A percentile compares a stretch with the other conserved stretches of the same genome.
phyloP scores from a whole-genome alignment of 441 rosid species.

The Lagerstroemia fauriei region DNA sequence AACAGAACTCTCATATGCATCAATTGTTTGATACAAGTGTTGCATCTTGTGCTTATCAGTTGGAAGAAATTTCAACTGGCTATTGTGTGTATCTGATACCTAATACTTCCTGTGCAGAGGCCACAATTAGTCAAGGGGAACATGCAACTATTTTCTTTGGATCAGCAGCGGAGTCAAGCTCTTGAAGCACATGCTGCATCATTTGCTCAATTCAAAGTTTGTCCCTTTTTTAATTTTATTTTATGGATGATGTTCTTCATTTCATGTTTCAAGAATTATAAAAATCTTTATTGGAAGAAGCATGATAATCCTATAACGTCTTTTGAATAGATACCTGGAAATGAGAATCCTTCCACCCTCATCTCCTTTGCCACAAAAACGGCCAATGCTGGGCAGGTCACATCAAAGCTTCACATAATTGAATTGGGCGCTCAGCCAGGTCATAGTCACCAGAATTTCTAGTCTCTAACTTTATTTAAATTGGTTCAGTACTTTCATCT shows the following conservation, averaged over 20 bases:
- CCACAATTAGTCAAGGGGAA: constrained; percentile 94
- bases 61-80: neutral
- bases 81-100: neutral
- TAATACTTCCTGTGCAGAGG: constrained; percentile 49
- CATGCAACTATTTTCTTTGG: constrained; percentile 97
- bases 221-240: constrained; percentile 16
- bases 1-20: neutral
- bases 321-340: constrained; percentile 75
- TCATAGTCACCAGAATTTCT: constrained; percentile 28
- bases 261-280: neutral
- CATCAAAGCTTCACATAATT: constrained; percentile 91
- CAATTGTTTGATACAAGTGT: neutral
- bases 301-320: constrained; percentile 5
- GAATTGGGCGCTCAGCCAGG: constrained; percentile 99
- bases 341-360: constrained; percentile 87
- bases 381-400: constrained; percentile 85
- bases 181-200: constrained; percentile 99
- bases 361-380: constrained; percentile 87
- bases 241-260: constrained; percentile 1
- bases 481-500: neutral
- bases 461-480: neutral
- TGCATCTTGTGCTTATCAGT: neutral
- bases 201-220: constrained; percentile 84
- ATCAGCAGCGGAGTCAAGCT: constrained; percentile 99
- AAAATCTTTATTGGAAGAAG: neutral